Evolutionary conservation across 352 stramenopile genomes (phyloP), one percentile per base, ranked within the genome.

Genomic region (Nothophytophthora sp.): DNA sequence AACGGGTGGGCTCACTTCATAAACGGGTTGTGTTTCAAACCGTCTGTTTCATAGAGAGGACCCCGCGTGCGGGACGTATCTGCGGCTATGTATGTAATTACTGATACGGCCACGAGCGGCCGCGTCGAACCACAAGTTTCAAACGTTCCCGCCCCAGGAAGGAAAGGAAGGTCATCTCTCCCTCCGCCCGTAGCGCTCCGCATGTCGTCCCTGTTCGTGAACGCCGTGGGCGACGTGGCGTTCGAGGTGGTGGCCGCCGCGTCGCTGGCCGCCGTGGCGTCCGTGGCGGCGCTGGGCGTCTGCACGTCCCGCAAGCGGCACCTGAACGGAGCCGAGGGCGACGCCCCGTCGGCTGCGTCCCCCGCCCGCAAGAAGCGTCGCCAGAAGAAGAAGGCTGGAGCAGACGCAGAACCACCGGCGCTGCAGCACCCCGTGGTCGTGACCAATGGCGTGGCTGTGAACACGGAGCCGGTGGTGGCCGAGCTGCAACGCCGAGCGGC

Each of bases 181-280:
- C n/a, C n/a, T n/a, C n/a, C n/a, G n/a, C n/a, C n/a, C n/a, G n/a
- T n/a, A n/a, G n/a, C n/a, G n/a, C n/a, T n/a, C 28, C 27, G 7
- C 11, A 66, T 66, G 63, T 69, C 57, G 16, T 67, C 67, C 18
- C 46, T 83, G 7, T 32, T 82, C 22, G 64, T 47, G 19, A 66
- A 64, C 50, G 64, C 70, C 15, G 62, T 74, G 27, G 73, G 69
- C 34, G 61, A 70, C 49, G 48, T 79, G 35, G 57, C 67, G 13
- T 32, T 75, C n/a, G 70, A 85, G 61, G 70, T 71, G 34, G 57
- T 81, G 32, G 73, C 73, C 5, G 73, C 71, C 0, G 71, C 69
- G 24, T 84, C 73, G 8, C 44, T 87, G 25, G 73, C 70, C 5
- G 66, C 58, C 8, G 63, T 65, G 22, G 72, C 63, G 30, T 76